Evolutionary conservation across 2,329 filamentous ascomycete genomes (phyloP).

Genomic region (Paracorniculantispora psalliotae): DNA sequence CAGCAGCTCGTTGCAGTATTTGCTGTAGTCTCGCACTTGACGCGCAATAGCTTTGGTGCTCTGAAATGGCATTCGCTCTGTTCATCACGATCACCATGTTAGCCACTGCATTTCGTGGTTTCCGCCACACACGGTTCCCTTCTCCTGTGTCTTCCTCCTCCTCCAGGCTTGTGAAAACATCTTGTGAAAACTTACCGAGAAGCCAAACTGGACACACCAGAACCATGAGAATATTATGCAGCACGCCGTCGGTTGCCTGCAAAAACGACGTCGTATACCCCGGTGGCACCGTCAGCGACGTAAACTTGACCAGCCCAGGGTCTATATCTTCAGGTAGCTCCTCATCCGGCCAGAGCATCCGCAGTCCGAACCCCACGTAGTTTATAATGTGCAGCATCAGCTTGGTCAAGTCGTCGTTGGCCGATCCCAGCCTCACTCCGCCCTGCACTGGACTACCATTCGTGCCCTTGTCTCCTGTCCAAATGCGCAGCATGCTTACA

Average conservation of each 20-base stretch:
- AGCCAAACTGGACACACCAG: conserved; percentile 56
- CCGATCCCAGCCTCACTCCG: conserved; percentile 27
- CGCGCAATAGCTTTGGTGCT: conserved; percentile 46
- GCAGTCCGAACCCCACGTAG: conserved; percentile 66
- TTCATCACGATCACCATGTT: conserved; percentile 16
- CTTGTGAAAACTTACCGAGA: conserved; percentile 38
- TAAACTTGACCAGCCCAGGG: conserved; percentile 44
- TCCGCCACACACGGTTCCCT: no score
- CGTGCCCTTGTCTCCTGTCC: conserved; percentile 38
- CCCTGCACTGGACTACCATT: conserved; percentile 22
- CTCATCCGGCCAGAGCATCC: conserved; percentile 59
- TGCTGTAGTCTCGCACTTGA: conserved; percentile 57
- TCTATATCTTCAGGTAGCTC: conserved; percentile 38
- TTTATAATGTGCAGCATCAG: conserved; percentile 53
- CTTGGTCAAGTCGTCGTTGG: conserved; percentile 61
- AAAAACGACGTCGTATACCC: conserved; percentile 63
- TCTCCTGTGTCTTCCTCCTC: background rate
- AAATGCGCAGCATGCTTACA: conserved; percentile 53
- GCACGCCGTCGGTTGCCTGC: conserved; percentile 53
- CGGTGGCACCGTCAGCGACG: conserved; percentile 37
- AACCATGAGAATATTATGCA: conserved; percentile 60
- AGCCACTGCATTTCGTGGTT: no score
- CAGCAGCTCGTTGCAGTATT: conserved; percentile 67
- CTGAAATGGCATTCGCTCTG: conserved; percentile 45
- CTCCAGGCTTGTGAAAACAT: no score